Evolutionary conservation across 2,329 filamentous ascomycete genomes (phyloP), one percentile per base, ranked within the genome.

Genomic region (Emericellopsis atlantica): DNA sequence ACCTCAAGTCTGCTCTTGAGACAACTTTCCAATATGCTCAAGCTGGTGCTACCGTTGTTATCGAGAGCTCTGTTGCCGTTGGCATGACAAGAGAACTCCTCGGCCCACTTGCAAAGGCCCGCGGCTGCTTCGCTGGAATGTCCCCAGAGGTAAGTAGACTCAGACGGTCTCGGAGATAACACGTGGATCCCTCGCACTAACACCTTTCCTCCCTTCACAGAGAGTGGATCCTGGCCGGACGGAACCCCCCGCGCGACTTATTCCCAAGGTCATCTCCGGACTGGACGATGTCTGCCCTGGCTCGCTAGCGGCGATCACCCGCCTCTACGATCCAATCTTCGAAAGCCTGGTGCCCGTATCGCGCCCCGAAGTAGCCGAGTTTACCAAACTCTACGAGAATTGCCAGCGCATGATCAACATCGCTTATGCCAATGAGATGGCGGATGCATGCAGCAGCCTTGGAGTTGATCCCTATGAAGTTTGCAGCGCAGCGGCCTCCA

Each of bases 321-420:
- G 52, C 6, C 51, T 74, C 5, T 74, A 75, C 50, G n/a, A n/a
- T n/a, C n/a, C n/a, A n/a, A n/a, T n/a, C n/a, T 74, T 73, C 45
- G 57, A 70, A 38, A 50, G 53, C 0, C 56, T 74, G 6, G 57
- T 74, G 6, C 60, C 65, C 0, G 70, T 74, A 18, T 68, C 66
- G 8, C 54, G 54, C 26, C 70, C 71, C 2, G 72, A 75, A 47
- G 69, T 73, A 2, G 72, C 71, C 2, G 71, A 75, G 52, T 73
- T 74, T 67, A 70, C 64, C 45, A 76, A 76, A 53, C 55, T 75
- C 10, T 75, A 73, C 48, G 71, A 75, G 44, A 76, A 75, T 50
- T 76, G 71, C 48, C 69, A 74, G 49, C 61, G 71, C 2, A 74
- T 72, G 65, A 56, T 75, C 12, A 62, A 61, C 48, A 70, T 73